Conservation (phyloP, 805 yeast species). For the Ogataea dorogensis region DNA sequence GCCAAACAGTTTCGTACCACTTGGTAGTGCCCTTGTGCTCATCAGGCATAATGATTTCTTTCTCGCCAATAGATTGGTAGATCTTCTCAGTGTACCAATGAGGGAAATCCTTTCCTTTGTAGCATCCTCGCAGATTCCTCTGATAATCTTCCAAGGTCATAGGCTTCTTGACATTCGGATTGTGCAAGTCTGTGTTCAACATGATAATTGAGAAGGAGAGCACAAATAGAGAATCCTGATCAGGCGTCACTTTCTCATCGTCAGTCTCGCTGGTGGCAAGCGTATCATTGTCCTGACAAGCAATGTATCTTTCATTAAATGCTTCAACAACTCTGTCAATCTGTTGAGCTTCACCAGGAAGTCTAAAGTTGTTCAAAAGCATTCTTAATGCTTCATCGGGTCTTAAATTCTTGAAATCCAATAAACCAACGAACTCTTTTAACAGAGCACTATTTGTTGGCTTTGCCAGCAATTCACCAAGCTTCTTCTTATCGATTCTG, state of each 20-base stretch:
- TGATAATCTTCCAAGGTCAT: slow-evolving; percentile 86
- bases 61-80: slow-evolving; percentile 72
- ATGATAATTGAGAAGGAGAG: slow-evolving; percentile 88
- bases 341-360: slow-evolving; percentile 97
- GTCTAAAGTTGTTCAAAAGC: slow-evolving; percentile 75
- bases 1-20: slow-evolving; percentile 89
- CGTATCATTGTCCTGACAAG: slow-evolving; percentile 38
- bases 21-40: slow-evolving; percentile 92
- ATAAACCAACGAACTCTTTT: slow-evolving; percentile 59
- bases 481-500: slow-evolving; percentile 77
- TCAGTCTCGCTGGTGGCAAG: slow-evolving; percentile 12
- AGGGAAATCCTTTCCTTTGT: slow-evolving; percentile 74
- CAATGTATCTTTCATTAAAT: slow-evolving; percentile 78
- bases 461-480: slow-evolving; percentile 85
- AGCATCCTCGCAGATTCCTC: slow-evolving; percentile 76
- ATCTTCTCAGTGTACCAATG: slow-evolving; percentile 81
- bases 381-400: slow-evolving; percentile 92
- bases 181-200: slow-evolving; percentile 92
- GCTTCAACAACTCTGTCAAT: slow-evolving; percentile 88
- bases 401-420: slow-evolving; percentile 74
- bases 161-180: slow-evolving; percentile 86
- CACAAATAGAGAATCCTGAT: slow-evolving; percentile 83
- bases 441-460: slow-evolving; percentile 62
- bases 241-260: slow-evolving; percentile 59
- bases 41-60: slow-evolving; percentile 96